phyloP scores from a whole-genome alignment of 768 basidiomycete genomes.

The Boletus reticulatus region DNA sequence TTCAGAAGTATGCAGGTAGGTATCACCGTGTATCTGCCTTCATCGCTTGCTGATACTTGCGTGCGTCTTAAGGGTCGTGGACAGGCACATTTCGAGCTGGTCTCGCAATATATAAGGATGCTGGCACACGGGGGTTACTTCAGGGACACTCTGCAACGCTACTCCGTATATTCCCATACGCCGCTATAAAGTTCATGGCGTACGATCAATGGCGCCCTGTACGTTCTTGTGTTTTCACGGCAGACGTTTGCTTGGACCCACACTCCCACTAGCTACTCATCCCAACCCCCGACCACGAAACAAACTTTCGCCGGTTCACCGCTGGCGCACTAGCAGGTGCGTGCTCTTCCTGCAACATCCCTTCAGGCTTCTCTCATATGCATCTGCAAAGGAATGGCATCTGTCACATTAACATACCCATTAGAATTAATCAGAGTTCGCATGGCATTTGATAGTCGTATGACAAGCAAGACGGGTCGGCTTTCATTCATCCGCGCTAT shows the following conservation, averaged over 20 bases:
- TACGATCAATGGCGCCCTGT: conserved; percentile 88
- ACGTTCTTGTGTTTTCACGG: conserved; percentile 17
- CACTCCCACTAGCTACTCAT: conserved; percentile 64
- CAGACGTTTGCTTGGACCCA: not conserved
- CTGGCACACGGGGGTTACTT: conserved; percentile 77
- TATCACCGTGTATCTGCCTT: conserved; percentile 21
- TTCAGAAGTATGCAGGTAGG: conserved; percentile 87
- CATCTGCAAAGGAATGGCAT: conserved; percentile 62
- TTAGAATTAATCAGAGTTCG: conserved; percentile 94
- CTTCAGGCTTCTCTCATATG: not conserved
- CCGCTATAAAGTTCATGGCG: conserved; percentile 94
- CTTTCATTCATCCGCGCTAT: conserved; percentile 58
- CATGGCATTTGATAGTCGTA: conserved; percentile 65
- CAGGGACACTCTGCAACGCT: conserved; percentile 97
- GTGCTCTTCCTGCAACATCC: conserved; percentile 15
- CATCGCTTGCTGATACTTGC: conserved; percentile 16
- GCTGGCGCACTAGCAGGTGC: conserved; percentile 88
- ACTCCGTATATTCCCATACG: conserved; percentile 93
- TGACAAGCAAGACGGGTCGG: conserved; percentile 29
- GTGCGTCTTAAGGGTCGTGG: conserved; percentile 65
- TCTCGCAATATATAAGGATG: conserved; percentile 61
- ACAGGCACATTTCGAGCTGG: conserved; percentile 80
- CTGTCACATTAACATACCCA: conserved; percentile 92
- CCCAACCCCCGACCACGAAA: conserved; percentile 77
- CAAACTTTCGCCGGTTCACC: conserved; percentile 73